Conservation (phyloP, 441 rosid species). For the Aleurites moluccanus region DNA sequence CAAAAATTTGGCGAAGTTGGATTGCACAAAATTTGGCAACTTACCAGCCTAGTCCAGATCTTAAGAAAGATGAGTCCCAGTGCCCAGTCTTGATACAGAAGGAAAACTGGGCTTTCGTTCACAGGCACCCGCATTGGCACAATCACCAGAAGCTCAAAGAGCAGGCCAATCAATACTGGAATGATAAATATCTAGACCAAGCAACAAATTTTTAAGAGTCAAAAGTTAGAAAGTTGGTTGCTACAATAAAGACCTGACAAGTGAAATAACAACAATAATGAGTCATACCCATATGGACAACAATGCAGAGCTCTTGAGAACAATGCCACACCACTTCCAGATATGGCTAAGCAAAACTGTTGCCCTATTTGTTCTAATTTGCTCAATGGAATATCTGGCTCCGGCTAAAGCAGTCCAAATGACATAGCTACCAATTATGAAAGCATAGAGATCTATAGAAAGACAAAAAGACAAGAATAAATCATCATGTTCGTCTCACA, state of each 20-base stretch:
- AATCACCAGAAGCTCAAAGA: constrained; percentile 94
- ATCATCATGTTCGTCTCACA: constrained; percentile 22
- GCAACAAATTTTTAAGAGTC: constrained; percentile 3
- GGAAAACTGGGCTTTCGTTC: constrained; percentile 97
- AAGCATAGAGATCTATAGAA: constrained; percentile 76
- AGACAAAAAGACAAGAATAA: constrained; percentile 10
- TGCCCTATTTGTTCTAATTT: constrained; percentile 68
- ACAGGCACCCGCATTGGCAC: constrained; percentile 98
- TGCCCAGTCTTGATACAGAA: constrained; percentile 98
- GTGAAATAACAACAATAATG: not conserved
- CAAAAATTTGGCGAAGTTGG: constrained; percentile 6
- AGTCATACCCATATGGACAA: constrained; percentile 83
- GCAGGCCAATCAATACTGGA: constrained; percentile 89
- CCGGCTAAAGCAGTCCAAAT: constrained; percentile 90
- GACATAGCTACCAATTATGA: constrained; percentile 87
- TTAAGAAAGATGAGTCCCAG: constrained; percentile 92
- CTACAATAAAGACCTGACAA: not conserved
- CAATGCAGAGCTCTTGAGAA: constrained; percentile 71
- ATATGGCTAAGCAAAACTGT: constrained; percentile 61
- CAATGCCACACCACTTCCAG: constrained; percentile 87
- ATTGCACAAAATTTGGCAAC: constrained; percentile 23
- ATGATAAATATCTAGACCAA: constrained; percentile 75
- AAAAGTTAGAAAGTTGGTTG: constrained; percentile 1
- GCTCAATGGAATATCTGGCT: constrained; percentile 74
- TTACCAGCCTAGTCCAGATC: constrained; percentile 95